Base-by-base conservation (phyloP, 129 eudicot genomes). In the Flaveria linearis region DNA sequence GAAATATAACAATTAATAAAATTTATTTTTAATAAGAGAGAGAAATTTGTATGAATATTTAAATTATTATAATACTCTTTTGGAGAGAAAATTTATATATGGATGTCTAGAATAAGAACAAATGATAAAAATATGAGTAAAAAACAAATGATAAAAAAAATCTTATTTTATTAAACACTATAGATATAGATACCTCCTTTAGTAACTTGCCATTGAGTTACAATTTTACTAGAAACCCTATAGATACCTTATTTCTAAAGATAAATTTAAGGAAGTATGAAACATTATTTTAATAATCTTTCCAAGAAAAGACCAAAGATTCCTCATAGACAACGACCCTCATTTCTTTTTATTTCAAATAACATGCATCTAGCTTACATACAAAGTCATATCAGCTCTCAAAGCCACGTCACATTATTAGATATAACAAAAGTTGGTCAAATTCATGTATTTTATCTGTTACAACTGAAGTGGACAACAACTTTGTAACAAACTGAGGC, bases 221-320 rank as follows among this genome's bases (percentile, higher is more conserved):
- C 65, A 3, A 0, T 23, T 13, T 58, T 2, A 20, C 23, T n/a
- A 0, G 5, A 67, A 67, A 67, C 71, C 50, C 39, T n/a, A 67
- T 2, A 66, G 5, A 42, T 9, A 66, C 18, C 51, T 66, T 43
- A 17, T 10, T 30, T 61, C 9, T 42, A 11, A 18, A 42, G 18
- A 3, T 25, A 25, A 12, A 5, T 12, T 28, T 22, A 22, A 10
- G 14, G 11, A 33, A 33, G 6, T 33, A 33, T 33, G 39, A 33
- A 33, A 33, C 14, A 1, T 68, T 42, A 13, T 42, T 23, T 42
- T 9, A 30, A 18, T 43, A 72, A 57, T 13, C 7, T 58, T 56
- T 18, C 5, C n/a, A 74, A 57, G 56, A 74, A 26, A 9, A 73
- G 43, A 74, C 63, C 69, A 74, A 74, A 74, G 78, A 57, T 74